Evolutionary conservation across 805 yeast species (phyloP).

Genomic region (Ogataea henricii): DNA sequence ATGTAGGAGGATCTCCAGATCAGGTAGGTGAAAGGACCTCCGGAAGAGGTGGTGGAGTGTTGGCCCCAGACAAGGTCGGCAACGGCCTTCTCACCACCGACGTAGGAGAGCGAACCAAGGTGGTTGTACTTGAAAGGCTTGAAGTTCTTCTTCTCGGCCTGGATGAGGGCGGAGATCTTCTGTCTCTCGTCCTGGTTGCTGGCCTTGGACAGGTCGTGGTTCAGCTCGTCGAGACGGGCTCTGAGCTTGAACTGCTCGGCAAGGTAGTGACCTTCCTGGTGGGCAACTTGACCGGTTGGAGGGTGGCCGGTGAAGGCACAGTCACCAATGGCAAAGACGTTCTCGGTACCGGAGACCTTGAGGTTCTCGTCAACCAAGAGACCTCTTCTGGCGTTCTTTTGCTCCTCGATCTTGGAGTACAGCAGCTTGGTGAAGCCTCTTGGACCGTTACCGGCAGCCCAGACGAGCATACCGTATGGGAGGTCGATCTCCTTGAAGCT

Average conservation of each 20-base stretch:
- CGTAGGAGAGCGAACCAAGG: slow-evolving; percentile 57
- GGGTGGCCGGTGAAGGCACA: slow-evolving; percentile 58
- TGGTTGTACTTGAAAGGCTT: slow-evolving; percentile 49
- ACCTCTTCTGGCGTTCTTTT: slow-evolving; percentile 56
- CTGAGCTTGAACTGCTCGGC: slow-evolving; percentile 45
- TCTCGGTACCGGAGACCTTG: slow-evolving; percentile 49
- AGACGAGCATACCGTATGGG: slow-evolving; percentile 57
- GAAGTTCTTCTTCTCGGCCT: slow-evolving; percentile 30
- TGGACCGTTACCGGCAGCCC: slow-evolving; percentile 62
- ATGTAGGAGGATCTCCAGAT: slow-evolving; percentile 59
- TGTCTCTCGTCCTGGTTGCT: slow-evolving; percentile 41
- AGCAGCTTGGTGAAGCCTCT: slow-evolving; percentile 48
- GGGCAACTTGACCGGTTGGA: slow-evolving; percentile 61
- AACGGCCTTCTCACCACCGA: slow-evolving; percentile 58
- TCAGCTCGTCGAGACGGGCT: slow-evolving; percentile 45
- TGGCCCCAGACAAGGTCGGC: slow-evolving; percentile 60
- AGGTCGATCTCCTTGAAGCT: slow-evolving; percentile 40
- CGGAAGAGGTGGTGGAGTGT: slow-evolving; percentile 48
- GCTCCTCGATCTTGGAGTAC: slow-evolving; percentile 49
- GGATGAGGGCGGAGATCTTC: slow-evolving; percentile 44
- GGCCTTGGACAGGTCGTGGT: slow-evolving; percentile 42
- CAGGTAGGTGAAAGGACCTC: slow-evolving; percentile 56
- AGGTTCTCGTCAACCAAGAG: slow-evolving; percentile 50
- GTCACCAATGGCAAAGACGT: slow-evolving; percentile 55
- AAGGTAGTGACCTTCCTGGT: slow-evolving; percentile 54